Evolutionary conservation across 805 yeast species (phyloP).

Genomic region (Cyberlindnera euphorbiae): DNA sequence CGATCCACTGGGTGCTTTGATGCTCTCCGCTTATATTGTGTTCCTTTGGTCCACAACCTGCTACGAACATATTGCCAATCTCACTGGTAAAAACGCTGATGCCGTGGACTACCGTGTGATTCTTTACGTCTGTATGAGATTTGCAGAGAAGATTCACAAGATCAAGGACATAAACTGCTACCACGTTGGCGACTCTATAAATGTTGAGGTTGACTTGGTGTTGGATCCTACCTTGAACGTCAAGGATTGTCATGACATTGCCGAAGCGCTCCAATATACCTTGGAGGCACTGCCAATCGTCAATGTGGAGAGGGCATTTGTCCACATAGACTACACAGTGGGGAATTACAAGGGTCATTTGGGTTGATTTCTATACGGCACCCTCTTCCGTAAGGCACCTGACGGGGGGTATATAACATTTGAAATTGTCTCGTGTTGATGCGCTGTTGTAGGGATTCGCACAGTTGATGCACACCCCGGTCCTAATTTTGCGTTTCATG

Average conservation of each 20-base stretch:
- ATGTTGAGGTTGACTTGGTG: slow-evolving; percentile 73
- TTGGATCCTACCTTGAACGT: slow-evolving; percentile 45
- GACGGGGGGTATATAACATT: no score
- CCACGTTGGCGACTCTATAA: slow-evolving; percentile 73
- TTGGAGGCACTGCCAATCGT: slow-evolving; percentile 72
- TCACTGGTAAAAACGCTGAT: slow-evolving; percentile 70
- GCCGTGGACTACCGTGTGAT: slow-evolving; percentile 60
- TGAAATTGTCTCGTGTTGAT: no score
- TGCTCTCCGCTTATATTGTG: slow-evolving; percentile 58
- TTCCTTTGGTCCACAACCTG: slow-evolving; percentile 61
- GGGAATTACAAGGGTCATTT: slow-evolving; percentile 37
- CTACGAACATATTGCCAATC: slow-evolving; percentile 65
- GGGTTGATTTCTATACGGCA: no score
- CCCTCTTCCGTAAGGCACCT: no score
- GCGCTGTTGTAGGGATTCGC: no score
- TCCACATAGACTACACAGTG: slow-evolving; percentile 61
- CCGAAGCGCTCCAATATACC: slow-evolving; percentile 77
- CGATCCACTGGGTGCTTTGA: slow-evolving; percentile 69
- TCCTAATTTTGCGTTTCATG: no score
- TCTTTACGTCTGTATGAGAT: slow-evolving; percentile 61
- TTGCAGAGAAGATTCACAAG: slow-evolving; percentile 59
- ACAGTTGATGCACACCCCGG: no score
- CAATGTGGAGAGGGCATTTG: slow-evolving; percentile 75
- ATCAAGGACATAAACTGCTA: slow-evolving; percentile 67
- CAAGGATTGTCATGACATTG: slow-evolving; percentile 74